Evolutionary conservation across 192 early-diverging fungal genomes (phyloP).

Genomic region (Mortierella hygrophila): DNA sequence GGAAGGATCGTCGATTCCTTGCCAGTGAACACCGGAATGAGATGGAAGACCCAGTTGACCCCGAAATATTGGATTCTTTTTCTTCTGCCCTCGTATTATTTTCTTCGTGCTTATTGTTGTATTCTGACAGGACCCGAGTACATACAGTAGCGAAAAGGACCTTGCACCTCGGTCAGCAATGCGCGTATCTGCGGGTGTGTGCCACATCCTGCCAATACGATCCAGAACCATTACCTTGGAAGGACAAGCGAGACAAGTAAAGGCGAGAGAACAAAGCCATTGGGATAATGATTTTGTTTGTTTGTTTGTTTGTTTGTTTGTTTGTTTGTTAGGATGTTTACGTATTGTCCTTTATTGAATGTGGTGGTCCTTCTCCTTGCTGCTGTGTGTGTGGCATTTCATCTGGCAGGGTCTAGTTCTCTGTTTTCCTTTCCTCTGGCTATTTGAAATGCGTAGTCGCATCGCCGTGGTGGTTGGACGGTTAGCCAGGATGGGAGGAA

Average conservation of each 20-base stretch:
- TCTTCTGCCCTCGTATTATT: not conserved
- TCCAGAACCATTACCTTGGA: not conserved
- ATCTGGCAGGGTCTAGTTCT: not conserved
- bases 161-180: not conserved
- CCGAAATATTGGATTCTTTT: not conserved
- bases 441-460: not conserved
- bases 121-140: not conserved
- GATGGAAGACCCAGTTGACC: not conserved
- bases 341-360: not conserved
- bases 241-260: not conserved
- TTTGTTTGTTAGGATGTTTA: not conserved
- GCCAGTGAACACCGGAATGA: not conserved
- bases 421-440: not conserved
- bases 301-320: conserved; percentile 1
- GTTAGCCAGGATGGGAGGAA: not conserved
- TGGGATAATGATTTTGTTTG: not conserved
- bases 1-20: not conserved
- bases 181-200: not conserved
- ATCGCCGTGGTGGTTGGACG: not conserved
- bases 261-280: not conserved
- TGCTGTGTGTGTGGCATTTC: not conserved
- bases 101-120: not conserved
- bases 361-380: not conserved
- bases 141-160: too few relatives aligned
- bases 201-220: not conserved